Conservation (phyloP, 2,329 filamentous ascomycete species). For the Penicillium sp. region DNA sequence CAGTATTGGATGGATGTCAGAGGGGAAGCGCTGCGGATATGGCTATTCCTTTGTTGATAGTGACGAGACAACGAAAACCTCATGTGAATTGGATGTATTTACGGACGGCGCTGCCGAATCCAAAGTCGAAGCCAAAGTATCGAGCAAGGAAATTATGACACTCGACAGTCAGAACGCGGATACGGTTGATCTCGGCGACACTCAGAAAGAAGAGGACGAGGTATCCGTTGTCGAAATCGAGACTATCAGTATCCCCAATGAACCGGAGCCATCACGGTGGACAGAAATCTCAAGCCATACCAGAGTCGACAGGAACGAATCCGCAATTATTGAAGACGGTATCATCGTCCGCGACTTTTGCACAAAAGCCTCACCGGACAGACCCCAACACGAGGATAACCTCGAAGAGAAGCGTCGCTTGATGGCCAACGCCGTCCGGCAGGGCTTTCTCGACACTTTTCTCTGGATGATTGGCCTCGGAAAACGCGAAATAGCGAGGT, state of each 20-base stretch:
- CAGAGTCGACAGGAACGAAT: slow-evolving; percentile 14
- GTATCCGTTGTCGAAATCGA: not conserved
- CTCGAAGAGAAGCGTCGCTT: slow-evolving; percentile 1
- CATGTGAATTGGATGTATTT: not conserved
- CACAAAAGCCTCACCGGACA: slow-evolving; percentile 11
- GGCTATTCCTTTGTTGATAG: slow-evolving; percentile 33
- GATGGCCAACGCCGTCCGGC: slow-evolving; percentile 12
- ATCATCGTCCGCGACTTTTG: slow-evolving; percentile 21
- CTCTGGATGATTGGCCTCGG: slow-evolving; percentile 11
- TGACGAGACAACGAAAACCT: slow-evolving; percentile 16
- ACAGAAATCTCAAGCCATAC: slow-evolving; percentile 20
- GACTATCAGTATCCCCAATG: not conserved
- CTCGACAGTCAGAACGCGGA: not conserved
- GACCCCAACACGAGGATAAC: slow-evolving; percentile 1
- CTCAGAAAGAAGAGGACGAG: not conserved
- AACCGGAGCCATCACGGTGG: slow-evolving; percentile 18
- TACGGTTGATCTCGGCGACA: not conserved
- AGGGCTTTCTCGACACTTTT: slow-evolving; percentile 10
- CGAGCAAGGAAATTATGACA: not conserved
- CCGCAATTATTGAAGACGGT: slow-evolving; percentile 16
- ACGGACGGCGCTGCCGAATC: not conserved
- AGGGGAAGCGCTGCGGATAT: slow-evolving; percentile 37
- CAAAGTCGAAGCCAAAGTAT: not conserved
- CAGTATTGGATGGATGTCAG: slow-evolving; percentile 42
- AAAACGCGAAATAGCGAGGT: slow-evolving; percentile 14